Base-by-base conservation (phyloP, 768 basidiomycete genomes). In the Tricholoma sp. region DNA sequence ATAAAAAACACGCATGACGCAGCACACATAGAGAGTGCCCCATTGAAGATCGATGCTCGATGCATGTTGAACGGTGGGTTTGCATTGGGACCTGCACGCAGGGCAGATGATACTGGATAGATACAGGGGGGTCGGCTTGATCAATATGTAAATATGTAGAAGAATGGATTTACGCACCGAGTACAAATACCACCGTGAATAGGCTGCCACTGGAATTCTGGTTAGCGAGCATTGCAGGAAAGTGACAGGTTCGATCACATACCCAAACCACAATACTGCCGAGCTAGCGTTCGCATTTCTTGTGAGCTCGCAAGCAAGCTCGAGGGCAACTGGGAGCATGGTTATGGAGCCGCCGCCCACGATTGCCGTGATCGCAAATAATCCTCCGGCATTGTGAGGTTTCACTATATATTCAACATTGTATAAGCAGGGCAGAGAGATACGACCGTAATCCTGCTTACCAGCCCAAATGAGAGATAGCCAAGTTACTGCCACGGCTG, bases 401-500 rank as follows among this genome's bases (percentile, higher is more conserved):
- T 76, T 81, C 34, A 87, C 89, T 89, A 64, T 43, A 51, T 24
- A 2, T 8, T 32, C 10, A 32, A 2, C 19, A 54, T 49, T 32
- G 43, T n/a, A 41, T 22, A 27, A 27, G 31, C 32, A 2, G 50
- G 19, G 32, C 35, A 16, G 24, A 16, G 18, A 14, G 27, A 14
- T 12, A 19, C 9, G 11, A n/a, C 24, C 54, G 21, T 18, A 22
- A 43, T 41, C 6, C 31, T 32, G 68, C 80, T 24, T 66, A 89
- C 89, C 82, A 51, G 86, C 89, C 91, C 90, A 94, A 32, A 94
- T 85, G 16, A 93, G 71, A 5, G 83, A 81, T 12, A 93, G 67
- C 89, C 90, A 93, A 19, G 77, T 75, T 1, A 63, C 75, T 14
- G 78, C 85, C 5, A 88, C 73, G 46, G 85, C 66, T 1, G 90